These are phyloP conservation scores for Rhynchosporium secalis DNA, from an alignment of 2,329 filamentous ascomycete genomes.

Conservation along the genomic window DNA sequence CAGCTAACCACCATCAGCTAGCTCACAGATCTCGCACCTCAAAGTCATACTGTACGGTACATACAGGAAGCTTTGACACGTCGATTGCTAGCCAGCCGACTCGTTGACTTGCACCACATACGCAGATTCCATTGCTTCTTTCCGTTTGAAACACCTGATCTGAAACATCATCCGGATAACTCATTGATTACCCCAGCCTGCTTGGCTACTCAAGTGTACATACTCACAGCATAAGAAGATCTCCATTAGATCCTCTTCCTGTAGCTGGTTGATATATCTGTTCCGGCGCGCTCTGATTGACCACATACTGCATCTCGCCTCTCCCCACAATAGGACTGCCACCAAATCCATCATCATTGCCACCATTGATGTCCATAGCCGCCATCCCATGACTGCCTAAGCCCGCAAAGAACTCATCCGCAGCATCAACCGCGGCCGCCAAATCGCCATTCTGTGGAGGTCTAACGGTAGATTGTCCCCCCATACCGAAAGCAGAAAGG, in stretches of 20 bases:
- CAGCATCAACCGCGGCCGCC: slow-evolving; percentile 74
- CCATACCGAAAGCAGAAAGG: slow-evolving; percentile 58
- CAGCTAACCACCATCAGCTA: too few relatives aligned
- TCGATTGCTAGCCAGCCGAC: too few relatives aligned
- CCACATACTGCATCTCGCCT: slow-evolving; percentile 62
- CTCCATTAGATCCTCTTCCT: slow-evolving; percentile 65
- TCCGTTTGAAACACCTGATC: slow-evolving; percentile 1
- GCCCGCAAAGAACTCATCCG: slow-evolving; percentile 85
- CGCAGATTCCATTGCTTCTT: not conserved
- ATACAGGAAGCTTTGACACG: too few relatives aligned
- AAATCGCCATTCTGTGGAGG: slow-evolving; percentile 50
- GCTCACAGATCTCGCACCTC: too few relatives aligned
- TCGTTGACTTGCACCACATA: too few relatives aligned
- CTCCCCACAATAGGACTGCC: slow-evolving; percentile 50
- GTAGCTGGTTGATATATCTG: slow-evolving; percentile 70
- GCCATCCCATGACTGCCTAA: slow-evolving; percentile 74
- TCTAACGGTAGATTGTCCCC: slow-evolving; percentile 39
- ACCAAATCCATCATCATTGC: slow-evolving; percentile 62
- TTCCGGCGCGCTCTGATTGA: slow-evolving; percentile 79
- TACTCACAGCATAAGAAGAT: slow-evolving; percentile 64
- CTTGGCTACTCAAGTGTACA: not conserved
- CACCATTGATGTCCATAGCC: slow-evolving; percentile 62
- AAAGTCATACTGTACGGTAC: too few relatives aligned
- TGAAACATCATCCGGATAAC: not conserved
- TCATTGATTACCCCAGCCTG: slow-evolving; percentile 3